phyloP scores from a whole-genome alignment of 805 yeast species.

The Saturnispora diversa region DNA sequence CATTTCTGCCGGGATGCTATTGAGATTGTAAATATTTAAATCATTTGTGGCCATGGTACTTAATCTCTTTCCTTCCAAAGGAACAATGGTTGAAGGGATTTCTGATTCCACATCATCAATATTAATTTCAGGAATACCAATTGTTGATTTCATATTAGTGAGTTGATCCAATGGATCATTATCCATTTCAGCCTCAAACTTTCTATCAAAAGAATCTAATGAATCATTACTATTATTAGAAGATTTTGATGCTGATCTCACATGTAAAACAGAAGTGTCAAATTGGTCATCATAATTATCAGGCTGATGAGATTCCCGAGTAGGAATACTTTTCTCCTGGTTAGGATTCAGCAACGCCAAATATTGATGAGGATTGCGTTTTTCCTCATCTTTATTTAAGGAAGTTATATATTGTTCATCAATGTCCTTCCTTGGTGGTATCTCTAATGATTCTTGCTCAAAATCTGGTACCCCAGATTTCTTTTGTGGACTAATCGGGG shows the following conservation, averaged over 20 bases:
- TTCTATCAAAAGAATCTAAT: conserved; percentile 15
- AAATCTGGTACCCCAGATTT: too few species aligned
- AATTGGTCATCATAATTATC: background rate
- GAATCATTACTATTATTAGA: conserved; percentile 7
- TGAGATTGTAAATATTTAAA: conserved; percentile 24
- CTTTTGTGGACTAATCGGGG: background rate
- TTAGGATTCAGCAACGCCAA: too few species aligned
- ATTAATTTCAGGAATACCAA: background rate
- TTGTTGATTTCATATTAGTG: conserved; percentile 1
- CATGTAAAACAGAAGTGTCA: background rate
- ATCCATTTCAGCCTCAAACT: conserved; percentile 6
- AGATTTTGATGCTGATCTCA: background rate
- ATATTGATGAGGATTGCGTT: too few species aligned
- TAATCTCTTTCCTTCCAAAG: conserved; percentile 12
- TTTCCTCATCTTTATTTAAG: too few species aligned
- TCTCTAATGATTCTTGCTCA: background rate
- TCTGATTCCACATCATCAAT: background rate
- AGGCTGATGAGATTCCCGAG: too few species aligned
- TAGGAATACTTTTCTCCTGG: too few species aligned
- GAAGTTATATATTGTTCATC: too few species aligned
- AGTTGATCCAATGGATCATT: conserved; percentile 14
- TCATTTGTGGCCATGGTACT: conserved; percentile 29
- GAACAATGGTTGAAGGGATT: background rate
- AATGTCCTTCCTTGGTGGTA: background rate
- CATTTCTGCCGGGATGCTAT: conserved; percentile 21